phyloP scores from a whole-genome alignment of 192 early-diverging fungal genomes.

The Backusella sp. region DNA sequence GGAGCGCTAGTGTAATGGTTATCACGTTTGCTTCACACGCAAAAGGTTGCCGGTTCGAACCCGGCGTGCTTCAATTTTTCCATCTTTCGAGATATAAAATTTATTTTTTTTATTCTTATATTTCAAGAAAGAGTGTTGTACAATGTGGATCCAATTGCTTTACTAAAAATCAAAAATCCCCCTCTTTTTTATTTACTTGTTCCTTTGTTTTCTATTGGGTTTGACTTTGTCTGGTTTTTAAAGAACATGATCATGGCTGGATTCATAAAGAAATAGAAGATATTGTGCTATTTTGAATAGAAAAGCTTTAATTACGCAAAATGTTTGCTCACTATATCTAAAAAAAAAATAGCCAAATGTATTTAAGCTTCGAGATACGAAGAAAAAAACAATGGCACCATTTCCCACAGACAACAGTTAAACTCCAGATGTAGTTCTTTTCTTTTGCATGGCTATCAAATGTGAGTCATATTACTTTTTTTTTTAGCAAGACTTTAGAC shows the following conservation, averaged over 20 bases:
- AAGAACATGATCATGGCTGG: neutral
- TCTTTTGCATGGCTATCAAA: neutral
- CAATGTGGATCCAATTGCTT: too few relatives aligned
- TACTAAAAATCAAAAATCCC: neutral
- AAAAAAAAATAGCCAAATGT: too few relatives aligned
- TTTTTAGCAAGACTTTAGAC: too few relatives aligned
- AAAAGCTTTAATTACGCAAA: too few relatives aligned
- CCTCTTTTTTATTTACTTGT: neutral
- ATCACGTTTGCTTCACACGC: constrained; percentile 7
- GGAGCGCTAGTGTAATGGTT: constrained; percentile 5
- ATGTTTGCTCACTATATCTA: too few relatives aligned
- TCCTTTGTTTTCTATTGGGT: neutral
- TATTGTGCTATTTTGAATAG: too few relatives aligned
- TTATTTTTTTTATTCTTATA: too few relatives aligned
- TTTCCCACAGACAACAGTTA: neutral
- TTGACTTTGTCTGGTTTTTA: neutral
- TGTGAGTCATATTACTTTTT: neutral
- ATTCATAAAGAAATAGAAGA: neutral
- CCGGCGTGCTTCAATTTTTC: neutral
- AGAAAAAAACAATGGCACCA: too few relatives aligned
- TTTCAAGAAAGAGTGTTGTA: too few relatives aligned
- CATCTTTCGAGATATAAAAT: neutral
- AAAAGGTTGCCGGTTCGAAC: constrained; percentile 8
- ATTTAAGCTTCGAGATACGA: too few relatives aligned
- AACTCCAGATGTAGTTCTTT: neutral